phyloP scores from a whole-genome alignment of 2,329 filamentous ascomycete genomes.

The Alternaria brassicicola region DNA sequence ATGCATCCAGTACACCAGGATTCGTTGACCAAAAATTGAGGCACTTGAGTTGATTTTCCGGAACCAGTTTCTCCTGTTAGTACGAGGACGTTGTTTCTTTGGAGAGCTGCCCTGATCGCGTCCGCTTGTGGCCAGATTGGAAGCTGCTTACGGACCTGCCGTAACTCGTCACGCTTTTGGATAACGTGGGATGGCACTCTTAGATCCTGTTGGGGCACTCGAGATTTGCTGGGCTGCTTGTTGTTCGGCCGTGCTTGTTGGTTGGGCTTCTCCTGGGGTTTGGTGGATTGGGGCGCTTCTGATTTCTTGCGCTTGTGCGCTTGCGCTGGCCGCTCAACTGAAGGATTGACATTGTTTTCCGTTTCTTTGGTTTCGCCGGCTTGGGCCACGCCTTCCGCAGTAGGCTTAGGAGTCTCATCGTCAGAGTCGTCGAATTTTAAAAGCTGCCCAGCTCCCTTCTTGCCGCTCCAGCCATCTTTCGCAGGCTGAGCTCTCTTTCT shows the following conservation, averaged over 20 bases:
- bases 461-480: slow-evolving; percentile 6
- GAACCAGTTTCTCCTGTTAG: slow-evolving; percentile 94
- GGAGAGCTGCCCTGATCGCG: slow-evolving; percentile 70
- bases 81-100: slow-evolving; percentile 74
- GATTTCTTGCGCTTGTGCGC: slow-evolving; percentile 7
- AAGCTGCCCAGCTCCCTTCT: slow-evolving; percentile 25
- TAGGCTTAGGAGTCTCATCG: slow-evolving; percentile 2
- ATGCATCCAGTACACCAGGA: slow-evolving; percentile 80
- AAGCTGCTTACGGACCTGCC: slow-evolving; percentile 66
- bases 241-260: slow-evolving; percentile 1
- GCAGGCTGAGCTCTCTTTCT: slow-evolving; percentile 36
- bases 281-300: not conserved
- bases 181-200: slow-evolving; percentile 33
- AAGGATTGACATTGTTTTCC: not conserved
- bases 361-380: not conserved
- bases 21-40: slow-evolving; percentile 83
- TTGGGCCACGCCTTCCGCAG: not conserved
- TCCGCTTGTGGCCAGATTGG: slow-evolving; percentile 80
- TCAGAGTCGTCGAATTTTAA: slow-evolving; percentile 23
- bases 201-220: slow-evolving; percentile 9
- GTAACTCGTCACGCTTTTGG: slow-evolving; percentile 56
- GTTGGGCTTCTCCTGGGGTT: slow-evolving; percentile 1
- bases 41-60: slow-evolving; percentile 95
- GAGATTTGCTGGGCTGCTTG: slow-evolving; percentile 5
- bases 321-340: not conserved